These are phyloP conservation scores for Rosa lucieae DNA, from an alignment of 306 rosid species.

Conservation along the genomic window DNA sequence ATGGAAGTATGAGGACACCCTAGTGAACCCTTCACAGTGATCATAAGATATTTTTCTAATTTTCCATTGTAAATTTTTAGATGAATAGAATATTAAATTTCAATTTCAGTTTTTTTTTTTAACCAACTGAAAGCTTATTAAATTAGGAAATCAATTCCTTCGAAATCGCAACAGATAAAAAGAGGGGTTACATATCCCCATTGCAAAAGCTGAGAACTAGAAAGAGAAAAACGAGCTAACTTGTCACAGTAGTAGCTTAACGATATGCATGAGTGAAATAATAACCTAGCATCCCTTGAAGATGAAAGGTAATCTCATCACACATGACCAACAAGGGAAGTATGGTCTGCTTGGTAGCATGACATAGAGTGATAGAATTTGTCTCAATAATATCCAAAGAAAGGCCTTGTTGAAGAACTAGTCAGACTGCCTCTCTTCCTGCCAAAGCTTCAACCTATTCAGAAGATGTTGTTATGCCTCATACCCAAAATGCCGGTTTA, in stretches of 20 bases:
- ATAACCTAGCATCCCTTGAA: too few relatives aligned
- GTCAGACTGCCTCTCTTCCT: too few relatives aligned
- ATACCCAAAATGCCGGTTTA: too few relatives aligned
- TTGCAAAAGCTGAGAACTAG: background rate
- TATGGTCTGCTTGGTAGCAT: too few relatives aligned
- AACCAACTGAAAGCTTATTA: background rate
- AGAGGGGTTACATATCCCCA: background rate
- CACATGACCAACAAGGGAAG: background rate
- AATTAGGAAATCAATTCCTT: background rate
- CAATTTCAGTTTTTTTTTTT: background rate
- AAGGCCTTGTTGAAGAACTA: too few relatives aligned
- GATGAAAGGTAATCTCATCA: background rate
- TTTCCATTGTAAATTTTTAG: conserved; percentile 16
- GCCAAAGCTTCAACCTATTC: too few relatives aligned
- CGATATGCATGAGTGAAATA: background rate
- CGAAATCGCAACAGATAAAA: background rate
- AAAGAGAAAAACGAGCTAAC: background rate
- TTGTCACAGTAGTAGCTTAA: background rate
- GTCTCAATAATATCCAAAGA: too few relatives aligned
- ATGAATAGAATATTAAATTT: background rate
- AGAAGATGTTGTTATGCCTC: too few relatives aligned
- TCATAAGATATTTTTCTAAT: conserved; percentile 18
- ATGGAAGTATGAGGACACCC: conserved; percentile 55
- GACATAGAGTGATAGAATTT: too few relatives aligned
- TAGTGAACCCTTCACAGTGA: conserved; percentile 28